These are phyloP conservation scores for Jamesozyma piceae DNA, from an alignment of 805 yeast genomes.

Conservation along the genomic window DNA sequence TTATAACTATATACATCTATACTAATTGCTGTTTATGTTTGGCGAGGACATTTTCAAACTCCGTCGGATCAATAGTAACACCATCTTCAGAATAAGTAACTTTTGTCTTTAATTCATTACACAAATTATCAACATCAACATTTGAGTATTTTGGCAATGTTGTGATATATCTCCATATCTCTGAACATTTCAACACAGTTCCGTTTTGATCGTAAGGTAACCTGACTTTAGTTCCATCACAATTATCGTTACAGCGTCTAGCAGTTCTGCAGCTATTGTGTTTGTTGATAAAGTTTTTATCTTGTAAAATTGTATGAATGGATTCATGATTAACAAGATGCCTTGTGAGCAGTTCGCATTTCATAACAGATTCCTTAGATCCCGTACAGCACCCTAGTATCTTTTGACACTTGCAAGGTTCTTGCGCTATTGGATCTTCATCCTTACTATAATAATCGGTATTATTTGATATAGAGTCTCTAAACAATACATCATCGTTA, in stretches of 20 bases:
- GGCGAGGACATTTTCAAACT: constrained; percentile 43
- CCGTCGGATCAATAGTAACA: constrained; percentile 58
- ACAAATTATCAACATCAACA: constrained; percentile 81
- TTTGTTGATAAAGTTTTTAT: constrained; percentile 1
- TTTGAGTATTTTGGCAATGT: constrained; percentile 64
- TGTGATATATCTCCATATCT: constrained; percentile 4
- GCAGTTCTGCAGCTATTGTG: not conserved
- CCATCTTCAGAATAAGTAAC: constrained; percentile 87
- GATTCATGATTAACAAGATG: constrained; percentile 8
- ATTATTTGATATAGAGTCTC: not conserved
- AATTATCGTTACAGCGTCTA: not conserved
- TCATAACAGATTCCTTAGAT: constrained; percentile 1
- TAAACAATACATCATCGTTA: constrained; percentile 2
- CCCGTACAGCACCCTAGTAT: not conserved
- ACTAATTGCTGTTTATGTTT: not conserved
- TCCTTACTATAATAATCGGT: not conserved
- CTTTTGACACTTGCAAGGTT: not conserved
- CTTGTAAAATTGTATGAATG: constrained; percentile 3
- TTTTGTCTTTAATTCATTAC: constrained; percentile 72
- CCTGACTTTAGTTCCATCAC: not conserved
- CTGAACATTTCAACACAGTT: constrained; percentile 1
- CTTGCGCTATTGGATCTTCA: not conserved
- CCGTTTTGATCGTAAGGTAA: constrained; percentile 1
- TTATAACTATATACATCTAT: too few species aligned
- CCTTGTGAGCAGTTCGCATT: constrained; percentile 9